Evolutionary conservation across 495 filamentous ascomycete genomes (phyloP).

Genomic region (Penicillium tannophilum): DNA sequence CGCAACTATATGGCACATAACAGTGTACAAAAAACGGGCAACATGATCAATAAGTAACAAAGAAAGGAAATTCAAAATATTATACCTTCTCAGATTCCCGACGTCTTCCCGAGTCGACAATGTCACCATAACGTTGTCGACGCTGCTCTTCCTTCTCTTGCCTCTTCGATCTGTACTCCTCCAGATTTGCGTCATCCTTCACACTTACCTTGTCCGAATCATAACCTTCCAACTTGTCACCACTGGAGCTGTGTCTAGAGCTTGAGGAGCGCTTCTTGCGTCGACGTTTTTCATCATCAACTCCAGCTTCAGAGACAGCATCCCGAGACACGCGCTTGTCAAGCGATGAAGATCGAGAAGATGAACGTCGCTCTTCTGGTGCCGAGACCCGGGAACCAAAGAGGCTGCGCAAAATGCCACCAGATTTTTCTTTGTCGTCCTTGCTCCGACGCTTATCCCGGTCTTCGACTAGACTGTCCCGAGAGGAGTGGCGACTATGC

Average conservation of each 20-base stretch:
- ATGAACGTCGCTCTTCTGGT: constrained; percentile 22
- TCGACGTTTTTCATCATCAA: constrained; percentile 43
- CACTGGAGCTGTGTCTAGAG: constrained; percentile 38
- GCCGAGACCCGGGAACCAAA: constrained; percentile 43
- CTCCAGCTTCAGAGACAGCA: constrained; percentile 40
- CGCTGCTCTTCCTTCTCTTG: constrained; percentile 44
- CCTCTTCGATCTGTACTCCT: constrained; percentile 40
- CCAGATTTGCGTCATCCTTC: constrained; percentile 35
- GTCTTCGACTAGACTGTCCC: constrained; percentile 35
- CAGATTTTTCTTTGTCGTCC: constrained; percentile 36
- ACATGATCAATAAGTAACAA: constrained; percentile 28
- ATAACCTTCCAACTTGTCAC: constrained; percentile 28
- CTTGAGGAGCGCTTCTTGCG: constrained; percentile 45
- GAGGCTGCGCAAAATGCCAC: constrained; percentile 39
- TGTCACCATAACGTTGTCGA: constrained; percentile 42
- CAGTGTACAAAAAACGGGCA: constrained; percentile 26
- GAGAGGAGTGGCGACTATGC: constrained; percentile 29
- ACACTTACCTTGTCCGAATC: constrained; percentile 27
- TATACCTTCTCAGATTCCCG: constrained; percentile 51
- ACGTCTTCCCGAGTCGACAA: constrained; percentile 36
- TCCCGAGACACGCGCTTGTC: constrained; percentile 41
- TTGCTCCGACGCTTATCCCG: constrained; percentile 25
- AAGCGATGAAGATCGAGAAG: constrained; percentile 35
- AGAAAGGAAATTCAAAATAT: constrained; percentile 39
- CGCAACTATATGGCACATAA: constrained; percentile 36